Evolutionary conservation across 352 stramenopile species (phyloP).

Genomic region (Phytopythium cucurbitacearum): DNA sequence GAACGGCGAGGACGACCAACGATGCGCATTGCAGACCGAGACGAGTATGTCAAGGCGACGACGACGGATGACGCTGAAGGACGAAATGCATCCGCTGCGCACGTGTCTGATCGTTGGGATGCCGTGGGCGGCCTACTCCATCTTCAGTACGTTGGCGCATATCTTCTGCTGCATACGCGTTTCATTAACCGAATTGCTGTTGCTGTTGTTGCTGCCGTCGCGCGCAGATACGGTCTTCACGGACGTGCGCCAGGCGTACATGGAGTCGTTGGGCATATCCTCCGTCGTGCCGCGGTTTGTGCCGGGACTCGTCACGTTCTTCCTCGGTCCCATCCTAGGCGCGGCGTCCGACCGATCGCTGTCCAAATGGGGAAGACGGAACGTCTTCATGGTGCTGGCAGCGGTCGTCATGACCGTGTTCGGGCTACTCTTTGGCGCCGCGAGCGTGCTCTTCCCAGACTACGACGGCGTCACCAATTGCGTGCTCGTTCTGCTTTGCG

Average conservation of each 20-base stretch:
- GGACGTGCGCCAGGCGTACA: slow-evolving; percentile 61
- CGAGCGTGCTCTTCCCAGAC: slow-evolving; percentile 52
- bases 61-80: not conserved
- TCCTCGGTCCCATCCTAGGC: slow-evolving; percentile 65
- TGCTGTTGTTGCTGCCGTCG: not conserved
- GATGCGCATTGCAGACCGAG: no score
- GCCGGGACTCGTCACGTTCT: slow-evolving; percentile 55
- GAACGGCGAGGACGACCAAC: no score
- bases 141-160: slow-evolving; percentile 41
- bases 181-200: not conserved
- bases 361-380: slow-evolving; percentile 66
- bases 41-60: no score
- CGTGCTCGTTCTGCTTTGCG: slow-evolving; percentile 55
- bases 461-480: slow-evolving; percentile 37
- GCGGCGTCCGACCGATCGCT: slow-evolving; percentile 67
- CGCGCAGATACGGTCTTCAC: slow-evolving; percentile 66
- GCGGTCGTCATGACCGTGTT: slow-evolving; percentile 41
- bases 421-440: slow-evolving; percentile 58
- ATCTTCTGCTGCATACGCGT: no score
- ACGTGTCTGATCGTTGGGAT: slow-evolving; percentile 71
- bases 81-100: slow-evolving; percentile 24
- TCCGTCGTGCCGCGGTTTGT: slow-evolving; percentile 58
- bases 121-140: slow-evolving; percentile 67
- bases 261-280: slow-evolving; percentile 64
- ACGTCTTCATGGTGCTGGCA: slow-evolving; percentile 55